phyloP scores from a whole-genome alignment of 495 filamentous ascomycete species.

The Hypoxylon lienhwacheense region DNA sequence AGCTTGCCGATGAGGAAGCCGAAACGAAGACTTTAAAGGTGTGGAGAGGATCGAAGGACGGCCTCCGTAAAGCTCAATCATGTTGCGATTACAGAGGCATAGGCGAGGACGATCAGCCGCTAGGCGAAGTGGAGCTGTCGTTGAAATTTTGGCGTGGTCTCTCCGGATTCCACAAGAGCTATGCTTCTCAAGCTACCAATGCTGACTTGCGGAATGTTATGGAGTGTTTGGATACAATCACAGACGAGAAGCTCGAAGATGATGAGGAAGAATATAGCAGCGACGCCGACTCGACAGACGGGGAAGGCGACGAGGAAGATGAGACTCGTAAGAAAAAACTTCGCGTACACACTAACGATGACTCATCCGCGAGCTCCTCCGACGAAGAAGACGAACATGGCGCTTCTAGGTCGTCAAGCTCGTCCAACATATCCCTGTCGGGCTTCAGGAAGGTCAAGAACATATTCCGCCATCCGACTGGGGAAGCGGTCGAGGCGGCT shows the following conservation, averaged over 20 bases:
- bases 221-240: conserved; percentile 63
- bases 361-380: conserved; percentile 32
- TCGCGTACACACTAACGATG: conserved; percentile 41
- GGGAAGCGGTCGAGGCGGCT: conserved; percentile 20
- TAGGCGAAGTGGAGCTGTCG: conserved; percentile 59
- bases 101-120: conserved; percentile 48
- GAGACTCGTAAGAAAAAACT: conserved; percentile 39
- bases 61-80: conserved; percentile 46
- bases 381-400: conserved; percentile 27
- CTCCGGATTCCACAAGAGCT: conserved; percentile 56
- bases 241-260: conserved; percentile 54
- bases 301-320: conserved; percentile 36
- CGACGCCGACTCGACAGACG: conserved; percentile 35
- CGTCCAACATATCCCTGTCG: conserved; percentile 30
- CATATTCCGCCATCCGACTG: conserved; percentile 43
- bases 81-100: conserved; percentile 45
- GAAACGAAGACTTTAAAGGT: conserved; percentile 56
- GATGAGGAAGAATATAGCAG: conserved; percentile 43
- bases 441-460: conserved; percentile 37
- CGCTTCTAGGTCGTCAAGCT: conserved; percentile 40
- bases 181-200: conserved; percentile 51
- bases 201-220: conserved; percentile 57
- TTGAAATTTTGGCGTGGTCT: conserved; percentile 61
- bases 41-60: conserved; percentile 56
- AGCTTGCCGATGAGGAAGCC: conserved; percentile 65